These are phyloP conservation scores for Penicillium olsonii DNA, from an alignment of 2,329 filamentous ascomycete genomes.

Conservation along the genomic window DNA sequence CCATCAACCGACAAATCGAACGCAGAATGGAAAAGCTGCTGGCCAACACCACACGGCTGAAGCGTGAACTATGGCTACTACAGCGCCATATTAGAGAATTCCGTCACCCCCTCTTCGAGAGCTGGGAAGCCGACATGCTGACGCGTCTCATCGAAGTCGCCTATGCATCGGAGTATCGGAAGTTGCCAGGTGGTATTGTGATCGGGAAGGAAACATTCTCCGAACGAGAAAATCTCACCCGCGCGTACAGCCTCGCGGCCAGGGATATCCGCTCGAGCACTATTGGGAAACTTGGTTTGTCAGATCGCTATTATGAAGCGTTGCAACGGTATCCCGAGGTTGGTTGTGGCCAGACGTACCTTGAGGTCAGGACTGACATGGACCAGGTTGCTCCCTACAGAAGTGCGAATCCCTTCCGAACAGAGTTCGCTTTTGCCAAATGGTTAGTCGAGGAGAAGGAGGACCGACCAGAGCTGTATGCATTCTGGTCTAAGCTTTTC, in stretches of 20 bases:
- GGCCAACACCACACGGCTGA: conserved; percentile 21
- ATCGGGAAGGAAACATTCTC: conserved; percentile 17
- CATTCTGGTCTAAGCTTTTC: conserved; percentile 36
- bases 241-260: conserved; percentile 30
- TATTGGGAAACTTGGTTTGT: conserved; percentile 29
- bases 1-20: conserved; percentile 30
- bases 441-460: conserved; percentile 33
- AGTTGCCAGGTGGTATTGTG: conserved; percentile 23
- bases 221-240: conserved; percentile 21
- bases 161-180: conserved; percentile 25
- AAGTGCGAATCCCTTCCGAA: conserved; percentile 30
- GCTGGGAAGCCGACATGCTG: conserved; percentile 38
- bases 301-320: conserved; percentile 25
- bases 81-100: conserved; percentile 29
- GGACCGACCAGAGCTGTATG: conserved; percentile 23
- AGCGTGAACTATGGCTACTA: conserved; percentile 28
- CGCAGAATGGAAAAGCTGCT: conserved; percentile 25
- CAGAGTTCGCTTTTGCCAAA: conserved; percentile 32
- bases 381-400: conserved; percentile 32
- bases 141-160: conserved; percentile 38
- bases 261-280: conserved; percentile 24
- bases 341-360: conserved; percentile 8
- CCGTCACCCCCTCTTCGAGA: conserved; percentile 30
- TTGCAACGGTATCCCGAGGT: conserved; percentile 34
- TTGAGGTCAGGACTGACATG: not conserved